Evolutionary conservation across 2,329 filamentous ascomycete genomes (phyloP), one percentile per base, ranked within the genome.

Genomic region (Pyrenophora teres): DNA sequence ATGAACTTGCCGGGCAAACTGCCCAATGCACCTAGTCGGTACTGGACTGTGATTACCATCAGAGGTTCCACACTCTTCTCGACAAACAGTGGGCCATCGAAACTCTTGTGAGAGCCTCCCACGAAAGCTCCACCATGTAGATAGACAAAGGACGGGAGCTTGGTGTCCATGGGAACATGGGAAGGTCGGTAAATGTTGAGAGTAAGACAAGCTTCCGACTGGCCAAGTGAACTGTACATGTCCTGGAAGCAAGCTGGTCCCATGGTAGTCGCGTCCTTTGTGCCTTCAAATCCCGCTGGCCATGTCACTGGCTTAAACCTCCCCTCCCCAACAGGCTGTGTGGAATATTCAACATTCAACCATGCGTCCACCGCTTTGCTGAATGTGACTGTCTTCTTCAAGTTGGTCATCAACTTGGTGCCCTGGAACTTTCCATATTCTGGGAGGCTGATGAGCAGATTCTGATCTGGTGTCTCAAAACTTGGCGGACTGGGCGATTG

Each of bases 311-410:
- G 69, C 10, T 62, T 65, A 48, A 81, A 80, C 6, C 79, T 75
- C 12, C 64, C 54, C 3, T 75, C 64, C 4, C 74, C 76, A 1
- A 73, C 58, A 25, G 70, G 70, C 47, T 71, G 71, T 0, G 76
- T 77, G 0, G 78, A 72, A 41, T 79, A 81, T 57, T 79, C 76
- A 27, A 81, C 74, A 2, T 77, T 77, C 5, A 81, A 64, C 78
- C 78, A 81, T 0, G 78, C 78, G 54, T 81, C 76, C 1, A 80
- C 73, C 0, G 71, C 52, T 2, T 55, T 55, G 7, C 70, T 64
- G 2, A 78, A 65, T 0, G 55, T 52, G 19, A 62, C 56, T 16
- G 70, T 74, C 35, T 59, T 54, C 38, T 62, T 70, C 15, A 74
- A 38, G 9, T 72, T 75, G 35, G 63, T 63, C 15, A 74, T 64